Evolutionary conservation across 148 eudicot genomes (phyloP).

Genomic region (Rhododendron williamsianum): DNA sequence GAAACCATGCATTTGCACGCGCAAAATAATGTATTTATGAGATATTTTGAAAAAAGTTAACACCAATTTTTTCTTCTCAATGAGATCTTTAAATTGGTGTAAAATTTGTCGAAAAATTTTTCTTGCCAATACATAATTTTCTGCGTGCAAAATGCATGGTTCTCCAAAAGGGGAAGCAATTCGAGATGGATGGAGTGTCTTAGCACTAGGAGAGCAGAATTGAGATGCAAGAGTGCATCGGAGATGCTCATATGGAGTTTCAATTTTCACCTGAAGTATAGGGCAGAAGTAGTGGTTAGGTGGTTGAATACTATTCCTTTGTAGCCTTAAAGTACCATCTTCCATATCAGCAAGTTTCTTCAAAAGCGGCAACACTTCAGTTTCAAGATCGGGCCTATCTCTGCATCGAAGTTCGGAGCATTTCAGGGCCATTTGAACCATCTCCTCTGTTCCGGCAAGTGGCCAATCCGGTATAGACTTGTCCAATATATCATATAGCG

Average conservation of each 20-base stretch:
- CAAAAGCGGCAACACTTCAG: conserved; percentile 54
- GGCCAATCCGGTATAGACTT: conserved; percentile 64
- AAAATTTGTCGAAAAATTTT: too few relatives aligned
- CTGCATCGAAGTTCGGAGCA: conserved; percentile 70
- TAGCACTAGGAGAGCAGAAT: not conserved
- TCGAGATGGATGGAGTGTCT: not conserved
- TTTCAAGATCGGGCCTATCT: conserved; percentile 82
- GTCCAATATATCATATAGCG: conserved; percentile 50
- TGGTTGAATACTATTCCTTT: conserved; percentile 31
- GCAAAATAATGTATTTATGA: not conserved
- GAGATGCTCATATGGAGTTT: not conserved
- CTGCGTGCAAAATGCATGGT: not conserved
- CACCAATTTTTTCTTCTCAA: not conserved
- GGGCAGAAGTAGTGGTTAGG: conserved; percentile 82
- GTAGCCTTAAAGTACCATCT: conserved; percentile 36
- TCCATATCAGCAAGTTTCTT: conserved; percentile 64
- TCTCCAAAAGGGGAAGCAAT: too few relatives aligned
- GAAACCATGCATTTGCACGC: not conserved
- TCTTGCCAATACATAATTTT: not conserved
- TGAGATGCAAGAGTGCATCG: not conserved
- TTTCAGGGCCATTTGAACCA: conserved; percentile 52
- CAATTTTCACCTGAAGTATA: conserved; percentile 43
- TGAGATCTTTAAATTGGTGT: not conserved
- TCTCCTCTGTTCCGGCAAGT: conserved; percentile 46
- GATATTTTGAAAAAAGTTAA: too few relatives aligned